Percentiles rank a stretch among this genome's conserved stretches.
phyloP scores from a whole-genome alignment of 768 basidiomycete species.

The Sporobolomyces roseus region DNA sequence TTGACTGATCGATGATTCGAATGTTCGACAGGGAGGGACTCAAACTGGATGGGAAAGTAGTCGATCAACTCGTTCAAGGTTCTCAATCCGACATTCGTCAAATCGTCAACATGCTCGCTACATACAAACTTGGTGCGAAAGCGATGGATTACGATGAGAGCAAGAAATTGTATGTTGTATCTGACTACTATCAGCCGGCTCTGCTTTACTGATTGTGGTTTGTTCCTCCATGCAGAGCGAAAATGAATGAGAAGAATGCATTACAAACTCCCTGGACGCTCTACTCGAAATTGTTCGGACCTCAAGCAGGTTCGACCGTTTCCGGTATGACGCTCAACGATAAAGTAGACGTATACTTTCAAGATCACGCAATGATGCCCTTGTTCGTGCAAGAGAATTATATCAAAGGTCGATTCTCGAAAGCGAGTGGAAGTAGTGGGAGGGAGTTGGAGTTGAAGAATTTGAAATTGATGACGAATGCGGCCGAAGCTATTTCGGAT shows the following conservation, averaged over 20 bases:
- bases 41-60: constrained; percentile 81
- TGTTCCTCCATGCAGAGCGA: constrained; percentile 56
- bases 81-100: constrained; percentile 95
- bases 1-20: neutral
- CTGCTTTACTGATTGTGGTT: neutral
- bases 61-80: constrained; percentile 84
- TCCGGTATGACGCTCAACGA: constrained; percentile 76
- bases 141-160: constrained; percentile 87
- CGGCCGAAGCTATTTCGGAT: constrained; percentile 89
- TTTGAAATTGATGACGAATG: constrained; percentile 75
- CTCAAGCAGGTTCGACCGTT: constrained; percentile 80
- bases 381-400: constrained; percentile 98
- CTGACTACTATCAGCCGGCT: neutral
- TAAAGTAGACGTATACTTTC: constrained; percentile 95
- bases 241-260: constrained; percentile 86
- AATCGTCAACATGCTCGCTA: constrained; percentile 95
- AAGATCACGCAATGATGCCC: constrained; percentile 89
- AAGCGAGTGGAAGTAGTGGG: constrained; percentile 58
- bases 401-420: constrained; percentile 71
- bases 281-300: constrained; percentile 81
- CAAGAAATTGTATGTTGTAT: constrained; percentile 69
- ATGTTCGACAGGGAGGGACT: constrained; percentile 70
- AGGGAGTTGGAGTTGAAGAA: constrained; percentile 66
- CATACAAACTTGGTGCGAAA: constrained; percentile 78
- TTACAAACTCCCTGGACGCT: constrained; percentile 90